phyloP scores from a whole-genome alignment of 768 basidiomycete genomes.

The Dacryopinax spathularia region DNA sequence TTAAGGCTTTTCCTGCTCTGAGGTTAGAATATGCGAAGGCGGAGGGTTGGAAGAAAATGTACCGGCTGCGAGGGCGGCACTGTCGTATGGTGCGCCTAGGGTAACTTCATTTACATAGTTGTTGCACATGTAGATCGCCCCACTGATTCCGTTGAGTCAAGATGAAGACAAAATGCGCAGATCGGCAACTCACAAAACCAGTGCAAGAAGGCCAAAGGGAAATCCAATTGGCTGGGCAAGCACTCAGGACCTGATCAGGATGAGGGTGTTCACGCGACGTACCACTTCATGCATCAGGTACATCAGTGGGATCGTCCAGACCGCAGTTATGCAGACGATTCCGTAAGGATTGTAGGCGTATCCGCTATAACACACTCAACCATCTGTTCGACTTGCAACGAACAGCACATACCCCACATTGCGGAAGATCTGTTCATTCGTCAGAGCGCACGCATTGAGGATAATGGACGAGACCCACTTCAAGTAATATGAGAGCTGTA shows the following conservation, averaged over 20 bases:
- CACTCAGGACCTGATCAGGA: not conserved
- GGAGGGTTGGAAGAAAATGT: conserved; percentile 5
- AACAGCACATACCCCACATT: not conserved
- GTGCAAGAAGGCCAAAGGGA: not conserved
- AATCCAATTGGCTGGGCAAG: not conserved
- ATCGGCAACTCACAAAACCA: conserved; percentile 7
- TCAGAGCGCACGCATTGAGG: not conserved
- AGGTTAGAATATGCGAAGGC: not conserved
- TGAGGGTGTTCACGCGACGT: not conserved
- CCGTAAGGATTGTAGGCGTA: conserved; percentile 9
- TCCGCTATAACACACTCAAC: not conserved
- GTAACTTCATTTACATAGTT: not conserved
- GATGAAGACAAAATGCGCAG: conserved; percentile 12
- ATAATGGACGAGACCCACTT: not conserved
- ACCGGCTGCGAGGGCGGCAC: conserved; percentile 17
- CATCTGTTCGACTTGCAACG: not conserved
- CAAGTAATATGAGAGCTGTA: not conserved
- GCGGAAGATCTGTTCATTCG: not conserved
- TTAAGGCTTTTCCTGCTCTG: conserved; percentile 11
- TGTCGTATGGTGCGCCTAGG: conserved; percentile 16
- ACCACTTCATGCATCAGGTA: conserved; percentile 13
- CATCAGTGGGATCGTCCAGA: conserved; percentile 14
- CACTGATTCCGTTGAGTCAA: conserved; percentile 13
- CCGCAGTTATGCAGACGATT: conserved; percentile 10
- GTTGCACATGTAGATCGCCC: conserved; percentile 7